Percentiles rank a stretch among this genome's conserved stretches.
Conservation (phyloP, 1,284 basidiomycete genomes). For the Apiotrichum sp. region DNA sequence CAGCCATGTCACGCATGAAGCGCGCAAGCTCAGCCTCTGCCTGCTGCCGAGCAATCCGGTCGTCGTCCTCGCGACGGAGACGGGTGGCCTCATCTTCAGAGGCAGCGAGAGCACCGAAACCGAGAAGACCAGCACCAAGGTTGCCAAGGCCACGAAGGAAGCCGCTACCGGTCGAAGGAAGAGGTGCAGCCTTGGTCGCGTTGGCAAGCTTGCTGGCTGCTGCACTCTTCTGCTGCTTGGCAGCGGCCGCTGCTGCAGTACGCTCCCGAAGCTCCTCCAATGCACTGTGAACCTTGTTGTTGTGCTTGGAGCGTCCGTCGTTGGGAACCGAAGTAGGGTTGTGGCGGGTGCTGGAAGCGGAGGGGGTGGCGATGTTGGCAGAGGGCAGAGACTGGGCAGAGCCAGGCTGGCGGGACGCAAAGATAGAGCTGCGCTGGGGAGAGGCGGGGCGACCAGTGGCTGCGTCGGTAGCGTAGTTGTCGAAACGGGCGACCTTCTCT, state of each 20-base stretch:
- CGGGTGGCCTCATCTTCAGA: conserved; percentile 21
- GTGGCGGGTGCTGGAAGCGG: not conserved
- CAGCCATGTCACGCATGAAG: conserved; percentile 18
- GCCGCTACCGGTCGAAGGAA: conserved; percentile 18
- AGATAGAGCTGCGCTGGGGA: conserved; percentile 9
- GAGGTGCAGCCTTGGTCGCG: conserved; percentile 6
- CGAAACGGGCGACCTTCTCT: conserved; percentile 32
- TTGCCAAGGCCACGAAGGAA: conserved; percentile 37
- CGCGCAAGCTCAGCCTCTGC: conserved; percentile 30
- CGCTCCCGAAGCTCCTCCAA: conserved; percentile 38
- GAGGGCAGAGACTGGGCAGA: conserved; percentile 8
- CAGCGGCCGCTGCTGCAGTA: conserved; percentile 28
- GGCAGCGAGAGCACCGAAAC: conserved; percentile 15
- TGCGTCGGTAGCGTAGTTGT: conserved; percentile 10
- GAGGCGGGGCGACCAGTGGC: conserved; percentile 13
- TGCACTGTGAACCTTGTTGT: conserved; percentile 34
- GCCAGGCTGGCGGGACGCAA: conserved; percentile 3
- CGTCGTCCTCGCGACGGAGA: conserved; percentile 22
- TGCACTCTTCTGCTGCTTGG: conserved; percentile 26
- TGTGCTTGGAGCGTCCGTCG: conserved; percentile 17
- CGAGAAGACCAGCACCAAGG: conserved; percentile 21
- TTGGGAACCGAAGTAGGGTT: conserved; percentile 4
- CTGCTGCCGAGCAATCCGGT: conserved; percentile 22
- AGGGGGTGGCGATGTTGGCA: conserved; percentile 2
- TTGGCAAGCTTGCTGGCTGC: not conserved